These are phyloP conservation scores for Metschnikowia similis DNA, from an alignment of 805 yeast species.

Conservation along the genomic window DNA sequence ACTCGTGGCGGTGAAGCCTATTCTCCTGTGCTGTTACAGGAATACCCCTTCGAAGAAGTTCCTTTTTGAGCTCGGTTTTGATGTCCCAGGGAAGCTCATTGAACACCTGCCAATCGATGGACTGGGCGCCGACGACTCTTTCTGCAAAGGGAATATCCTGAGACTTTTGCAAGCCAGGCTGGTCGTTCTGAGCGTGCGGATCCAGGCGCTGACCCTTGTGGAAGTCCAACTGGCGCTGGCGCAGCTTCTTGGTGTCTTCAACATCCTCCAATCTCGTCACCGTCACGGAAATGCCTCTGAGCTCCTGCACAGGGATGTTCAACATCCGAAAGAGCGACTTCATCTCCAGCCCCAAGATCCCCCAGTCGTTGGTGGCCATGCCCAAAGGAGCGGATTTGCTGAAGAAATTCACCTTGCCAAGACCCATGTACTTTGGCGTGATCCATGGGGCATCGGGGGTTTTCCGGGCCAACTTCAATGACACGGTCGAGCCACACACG, in stretches of 20 bases:
- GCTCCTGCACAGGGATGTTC: constrained; percentile 58
- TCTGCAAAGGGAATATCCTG: constrained; percentile 15
- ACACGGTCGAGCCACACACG: constrained; percentile 52
- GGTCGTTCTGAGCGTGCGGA: too few species aligned
- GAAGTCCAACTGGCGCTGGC: constrained; percentile 14
- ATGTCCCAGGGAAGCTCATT: constrained; percentile 62
- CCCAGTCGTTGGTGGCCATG: constrained; percentile 54
- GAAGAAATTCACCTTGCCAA: constrained; percentile 70
- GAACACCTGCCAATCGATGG: constrained; percentile 65
- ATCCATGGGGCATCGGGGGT: constrained; percentile 64
- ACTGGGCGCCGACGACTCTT: constrained; percentile 11
- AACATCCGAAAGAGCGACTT: constrained; percentile 52
- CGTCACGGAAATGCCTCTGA: constrained; percentile 77
- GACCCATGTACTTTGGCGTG: constrained; percentile 78
- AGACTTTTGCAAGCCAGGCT: neutral
- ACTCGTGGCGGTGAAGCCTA: neutral
- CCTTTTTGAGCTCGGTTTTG: constrained; percentile 54
- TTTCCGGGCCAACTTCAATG: constrained; percentile 63
- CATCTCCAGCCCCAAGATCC: constrained; percentile 57
- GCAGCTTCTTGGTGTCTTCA: constrained; percentile 15
- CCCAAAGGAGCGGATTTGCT: constrained; percentile 60
- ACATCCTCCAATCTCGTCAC: constrained; percentile 53
- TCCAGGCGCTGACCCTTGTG: neutral
- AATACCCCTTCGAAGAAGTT: constrained; percentile 44
- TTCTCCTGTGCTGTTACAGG: constrained; percentile 15